Base-by-base conservation (phyloP, 208 protist species). In the Crithidia bombi region DNA sequence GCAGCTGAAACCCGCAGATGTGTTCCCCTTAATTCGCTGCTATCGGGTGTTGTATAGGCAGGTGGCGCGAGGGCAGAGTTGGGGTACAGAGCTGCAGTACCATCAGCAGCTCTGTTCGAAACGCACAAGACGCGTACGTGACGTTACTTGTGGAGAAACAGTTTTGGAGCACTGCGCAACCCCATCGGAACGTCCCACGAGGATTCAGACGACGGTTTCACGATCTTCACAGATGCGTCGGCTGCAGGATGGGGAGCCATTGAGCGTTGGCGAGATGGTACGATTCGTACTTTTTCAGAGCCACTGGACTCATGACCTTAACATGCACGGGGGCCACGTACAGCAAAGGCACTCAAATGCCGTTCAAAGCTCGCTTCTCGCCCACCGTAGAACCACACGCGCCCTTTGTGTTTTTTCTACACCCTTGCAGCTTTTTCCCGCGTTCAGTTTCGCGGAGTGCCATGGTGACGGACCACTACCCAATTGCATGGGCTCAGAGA, bases 1-100 rank as follows among this genome's bases (percentile, higher is more conserved):
- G 19, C 41, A 17, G n/a, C 21, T 75, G 25, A 75, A 69, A 44
- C 70, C 70, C 0, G 70, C 70, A 2, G 21, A 41, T 2, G 52
- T 43, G 0, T 69, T 69, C 49, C n/a, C n/a, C n/a, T n/a, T 47
- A 36, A 21, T 47, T 1, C 35, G 56, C n/a, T 30, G 35, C 17
- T 9, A 47, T 36, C n/a, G 56, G 6, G 36, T 0, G 0, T 2
- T 44, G 11, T 63, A 35, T 21, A 0, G 39, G 38, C 32, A 49
- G 56, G 56, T 63, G 12, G 56, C 36, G 5, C 36, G 56, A 49
- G 56, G 56, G 9, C 32, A 21, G 25, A 0, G 56, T 30, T 63
- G 56, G 35, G 56, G 47, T 23, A 38, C 11, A 0, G 38, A 43
- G 21, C 30, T 63, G 23, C 38, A 32, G n/a, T 26, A 43, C 3